Percentiles rank a stretch among this genome's conserved stretches.
phyloP scores from a whole-genome alignment of 306 rosid species.

The Begonia peltatifolia region DNA sequence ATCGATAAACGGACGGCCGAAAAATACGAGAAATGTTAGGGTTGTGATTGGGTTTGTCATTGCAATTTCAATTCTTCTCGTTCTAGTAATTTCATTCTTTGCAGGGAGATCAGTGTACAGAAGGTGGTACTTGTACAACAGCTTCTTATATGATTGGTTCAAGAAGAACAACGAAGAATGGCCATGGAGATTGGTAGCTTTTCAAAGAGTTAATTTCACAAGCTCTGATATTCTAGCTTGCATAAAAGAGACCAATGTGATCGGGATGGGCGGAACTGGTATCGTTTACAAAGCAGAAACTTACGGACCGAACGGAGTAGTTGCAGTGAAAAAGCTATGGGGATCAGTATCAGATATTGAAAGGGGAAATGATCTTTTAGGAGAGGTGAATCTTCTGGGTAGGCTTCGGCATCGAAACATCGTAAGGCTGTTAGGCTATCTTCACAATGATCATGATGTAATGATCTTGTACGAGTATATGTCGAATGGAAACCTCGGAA shows the following conservation, averaged over 20 bases:
- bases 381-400: conserved; percentile 74
- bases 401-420: conserved; percentile 83
- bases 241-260: conserved; percentile 58
- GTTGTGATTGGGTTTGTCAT: conserved; percentile 35
- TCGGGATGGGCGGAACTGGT: conserved; percentile 76
- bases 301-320: conserved; percentile 37
- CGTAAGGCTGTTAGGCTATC: conserved; percentile 61
- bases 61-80: conserved; percentile 36
- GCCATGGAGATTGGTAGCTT: conserved; percentile 87
- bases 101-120: conserved; percentile 38
- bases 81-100: conserved; percentile 29
- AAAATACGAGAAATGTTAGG: conserved; percentile 25
- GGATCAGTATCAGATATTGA: conserved; percentile 40
- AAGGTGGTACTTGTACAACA: conserved; percentile 41
- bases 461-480: conserved; percentile 72
- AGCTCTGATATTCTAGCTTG: conserved; percentile 54
- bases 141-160: conserved; percentile 41
- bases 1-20: conserved; percentile 8
- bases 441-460: conserved; percentile 63
- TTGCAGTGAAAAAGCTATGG: conserved; percentile 89
- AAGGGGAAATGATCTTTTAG: conserved; percentile 33
- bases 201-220: conserved; percentile 73
- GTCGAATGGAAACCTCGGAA: conserved; percentile 80
- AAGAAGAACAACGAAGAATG: conserved; percentile 43
- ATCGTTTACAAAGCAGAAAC: conserved; percentile 83